Evolutionary conservation across 179 eudicot genomes (phyloP).

Genomic region (Patellifolia procumbens): DNA sequence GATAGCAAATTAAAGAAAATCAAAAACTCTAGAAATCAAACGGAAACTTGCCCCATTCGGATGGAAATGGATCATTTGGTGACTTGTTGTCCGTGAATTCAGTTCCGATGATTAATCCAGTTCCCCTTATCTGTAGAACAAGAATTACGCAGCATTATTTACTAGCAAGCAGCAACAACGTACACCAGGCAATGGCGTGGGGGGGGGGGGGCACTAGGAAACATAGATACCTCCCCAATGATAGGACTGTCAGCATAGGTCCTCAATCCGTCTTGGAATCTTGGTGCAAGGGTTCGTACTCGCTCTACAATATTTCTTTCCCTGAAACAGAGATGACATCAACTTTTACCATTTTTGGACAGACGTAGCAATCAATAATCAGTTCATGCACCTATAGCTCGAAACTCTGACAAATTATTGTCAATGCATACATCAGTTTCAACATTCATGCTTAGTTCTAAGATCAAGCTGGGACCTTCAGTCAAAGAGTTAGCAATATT

Average conservation of each 20-base stretch:
- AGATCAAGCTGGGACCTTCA: not conserved
- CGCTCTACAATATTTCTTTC: conserved; percentile 78
- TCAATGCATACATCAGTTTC: not conserved
- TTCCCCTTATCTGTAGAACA: conserved; percentile 71
- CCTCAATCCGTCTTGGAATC: conserved; percentile 81
- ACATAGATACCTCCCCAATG: conserved; percentile 74
- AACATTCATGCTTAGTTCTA: not conserved
- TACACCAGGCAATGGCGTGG: not conserved
- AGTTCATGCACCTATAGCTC: not conserved
- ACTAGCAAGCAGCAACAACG: conserved; percentile 2
- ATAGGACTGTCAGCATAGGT: conserved; percentile 86
- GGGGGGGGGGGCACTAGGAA: not conserved
- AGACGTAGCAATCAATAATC: not conserved
- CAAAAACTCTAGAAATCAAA: not conserved
- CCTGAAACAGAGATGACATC: conserved; percentile 42
- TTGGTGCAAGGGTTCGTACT: conserved; percentile 67
- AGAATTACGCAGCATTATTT: not conserved
- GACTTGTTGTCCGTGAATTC: conserved; percentile 90
- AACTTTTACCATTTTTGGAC: conserved; percentile 2
- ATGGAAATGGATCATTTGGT: conserved; percentile 78
- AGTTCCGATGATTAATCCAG: conserved; percentile 84
- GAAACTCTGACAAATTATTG: not conserved
- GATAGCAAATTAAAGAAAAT: not conserved
- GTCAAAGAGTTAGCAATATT: not conserved
- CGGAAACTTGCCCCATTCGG: conserved; percentile 78